Evolutionary conservation across 768 basidiomycete genomes (phyloP), one percentile per base, ranked within the genome.

Genomic region (Pleurotus cornucopiae): DNA sequence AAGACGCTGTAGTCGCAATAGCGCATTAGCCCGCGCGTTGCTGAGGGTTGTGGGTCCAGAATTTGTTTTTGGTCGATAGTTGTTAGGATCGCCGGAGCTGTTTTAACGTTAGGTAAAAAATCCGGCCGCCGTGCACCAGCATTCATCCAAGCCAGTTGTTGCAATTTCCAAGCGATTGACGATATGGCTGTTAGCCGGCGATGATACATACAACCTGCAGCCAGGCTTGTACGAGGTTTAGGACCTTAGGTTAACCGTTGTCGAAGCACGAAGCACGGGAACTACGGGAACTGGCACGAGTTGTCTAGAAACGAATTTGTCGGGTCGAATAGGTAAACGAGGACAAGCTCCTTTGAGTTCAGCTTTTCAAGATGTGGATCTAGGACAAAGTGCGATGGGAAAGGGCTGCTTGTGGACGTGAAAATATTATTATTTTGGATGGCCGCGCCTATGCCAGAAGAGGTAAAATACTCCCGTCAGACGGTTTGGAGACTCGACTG

Each of bases 381-480:
- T 49, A 49, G 48, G 48, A 49, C 48, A 49, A 49, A 30, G 48
- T 49, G 48, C 48, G 48, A 49, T 49, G 48, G 48, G 48, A 49
- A 49, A 49, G 48, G 48, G 48, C 26, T 26, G 48, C 25, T 43
- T 23, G 48, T n/a, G 48, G 48, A 34, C 30, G 48, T 26, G 48
- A 49, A 49, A 38, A 44, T n/a, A 44, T n/a, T 44, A 43, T n/a
- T 43, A n/a, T 16, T 21, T 44, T 5, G 48, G 48, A 49, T 34
- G 25, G 48, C 48, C 48, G 48, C 48, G 48, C 48, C 48, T 49
- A 49, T 49, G 16, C 48, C 48, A 30, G 48, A 49, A 26, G 48
- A 25, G 48, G 48, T 34, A 49, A 49, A 49, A 30, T 14, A 14
- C 14, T 26, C 48, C 48, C 48, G 25, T n/a, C 20, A 0, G 30